These are phyloP conservation scores for Neoascochyta sp. DNA, from an alignment of 2,329 filamentous ascomycete genomes.

Conservation along the genomic window DNA sequence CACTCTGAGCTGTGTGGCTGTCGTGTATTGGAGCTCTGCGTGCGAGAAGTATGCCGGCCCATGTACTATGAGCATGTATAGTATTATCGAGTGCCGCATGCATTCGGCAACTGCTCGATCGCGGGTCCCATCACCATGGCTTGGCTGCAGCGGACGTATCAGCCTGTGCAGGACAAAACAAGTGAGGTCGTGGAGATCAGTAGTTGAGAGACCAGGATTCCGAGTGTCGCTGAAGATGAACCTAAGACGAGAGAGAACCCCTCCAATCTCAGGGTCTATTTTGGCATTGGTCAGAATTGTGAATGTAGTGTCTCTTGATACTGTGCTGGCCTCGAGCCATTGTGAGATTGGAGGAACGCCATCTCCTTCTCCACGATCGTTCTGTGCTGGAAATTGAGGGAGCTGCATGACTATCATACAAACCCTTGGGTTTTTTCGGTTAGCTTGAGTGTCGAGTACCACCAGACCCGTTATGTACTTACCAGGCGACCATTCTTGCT, in stretches of 20 bases:
- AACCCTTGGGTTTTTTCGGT: too few species aligned
- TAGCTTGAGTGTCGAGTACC: too few species aligned
- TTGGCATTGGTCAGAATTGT: conserved; percentile 18
- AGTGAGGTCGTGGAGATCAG: conserved; percentile 53
- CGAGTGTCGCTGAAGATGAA: conserved; percentile 41
- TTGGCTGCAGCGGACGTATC: conserved; percentile 24
- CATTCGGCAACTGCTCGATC: conserved; percentile 13
- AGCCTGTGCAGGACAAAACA: conserved; percentile 54
- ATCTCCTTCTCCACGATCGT: conserved; percentile 48
- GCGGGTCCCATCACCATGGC: conserved; percentile 7
- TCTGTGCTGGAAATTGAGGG: conserved; percentile 54
- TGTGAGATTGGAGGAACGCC: conserved; percentile 50
- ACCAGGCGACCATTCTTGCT: conserved; percentile 56
- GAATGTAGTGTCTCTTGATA: conserved; percentile 4
- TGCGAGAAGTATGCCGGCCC: conserved; percentile 57
- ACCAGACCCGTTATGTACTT: too few species aligned
- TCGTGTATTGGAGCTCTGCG: conserved; percentile 19
- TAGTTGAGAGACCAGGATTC: conserved; percentile 32
- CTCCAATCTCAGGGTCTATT: conserved; percentile 35
- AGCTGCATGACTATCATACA: conserved; percentile 52
- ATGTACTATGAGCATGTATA: conserved; percentile 55
- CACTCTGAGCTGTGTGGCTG: conserved; percentile 9
- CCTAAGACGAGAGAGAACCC: conserved; percentile 46
- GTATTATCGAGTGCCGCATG: conserved; percentile 47
- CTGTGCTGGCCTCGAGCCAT: conserved; percentile 42